Evolutionary conservation across 768 basidiomycete genomes (phyloP), one percentile per base, ranked within the genome.

Genomic region (Grammothele lineata): DNA sequence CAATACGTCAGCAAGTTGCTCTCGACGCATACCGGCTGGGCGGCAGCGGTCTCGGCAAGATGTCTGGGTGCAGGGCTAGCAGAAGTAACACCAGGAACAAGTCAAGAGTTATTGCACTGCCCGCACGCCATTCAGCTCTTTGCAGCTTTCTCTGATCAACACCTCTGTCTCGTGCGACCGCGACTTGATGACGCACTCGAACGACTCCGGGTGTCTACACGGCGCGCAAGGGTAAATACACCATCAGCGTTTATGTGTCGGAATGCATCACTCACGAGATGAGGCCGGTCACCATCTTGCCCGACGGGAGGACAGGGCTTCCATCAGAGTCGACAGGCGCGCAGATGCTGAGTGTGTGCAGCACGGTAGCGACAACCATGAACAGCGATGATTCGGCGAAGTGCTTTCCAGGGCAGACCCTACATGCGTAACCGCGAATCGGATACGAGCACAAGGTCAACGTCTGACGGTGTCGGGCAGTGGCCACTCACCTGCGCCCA

Each of bases 171-270:
- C 39, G 4, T 39, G n/a, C n/a, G 54, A 58, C 3, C 59, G 56
- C 1, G 61, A 54, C 25, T 49, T 51, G 42, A 62, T 55, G n/a
- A 36, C 27, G 35, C 61, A 62, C 10, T 48, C 39, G 37, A 61
- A 62, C 7, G 56, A 58, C 34, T 48, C 46, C 1, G 61, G 59
- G 26, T 56, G 52, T 18, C 61, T 62, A 40, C 18, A 21, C 17
- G 5, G 5, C 17, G 1, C 12, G 7, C 19, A 4, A 18, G 9
- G n/a, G n/a, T n/a, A n/a, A n/a, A n/a, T n/a, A n/a, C n/a, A n/a
- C n/a, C n/a, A n/a, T n/a, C n/a, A n/a, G n/a, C n/a, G n/a, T n/a
- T n/a, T n/a, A n/a, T n/a, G n/a, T n/a, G n/a, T n/a, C n/a, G n/a
- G n/a, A n/a, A n/a, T n/a, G n/a, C n/a, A n/a, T n/a, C n/a, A 46